Percentiles rank a stretch among this genome's conserved stretches.
phyloP scores from a whole-genome alignment of 2,329 filamentous ascomycete species.

The Dryadomyces quercivorus region DNA sequence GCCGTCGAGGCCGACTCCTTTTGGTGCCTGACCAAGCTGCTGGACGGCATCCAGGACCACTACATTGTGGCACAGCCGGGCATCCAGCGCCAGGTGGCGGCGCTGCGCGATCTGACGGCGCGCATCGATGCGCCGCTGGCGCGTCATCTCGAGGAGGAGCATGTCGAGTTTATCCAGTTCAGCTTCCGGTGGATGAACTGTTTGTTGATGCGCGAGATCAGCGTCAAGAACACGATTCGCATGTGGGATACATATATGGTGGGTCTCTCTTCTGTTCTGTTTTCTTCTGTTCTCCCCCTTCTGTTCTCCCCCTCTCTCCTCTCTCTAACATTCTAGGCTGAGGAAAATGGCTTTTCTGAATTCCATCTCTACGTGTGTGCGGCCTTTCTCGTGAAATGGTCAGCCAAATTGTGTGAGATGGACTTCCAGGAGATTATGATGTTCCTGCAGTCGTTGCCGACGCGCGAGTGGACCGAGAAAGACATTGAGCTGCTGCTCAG shows the following conservation, averaged over 20 bases:
- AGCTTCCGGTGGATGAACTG: slow-evolving; percentile 99
- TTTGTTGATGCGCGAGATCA: slow-evolving; percentile 93
- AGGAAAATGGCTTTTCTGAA: slow-evolving; percentile 96
- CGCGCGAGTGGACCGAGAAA: slow-evolving; percentile 91
- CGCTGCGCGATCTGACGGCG: slow-evolving; percentile 77
- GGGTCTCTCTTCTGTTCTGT: slow-evolving; percentile 22
- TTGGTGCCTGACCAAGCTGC: slow-evolving; percentile 93
- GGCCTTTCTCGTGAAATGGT: slow-evolving; percentile 97
- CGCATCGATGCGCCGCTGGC: slow-evolving; percentile 76
- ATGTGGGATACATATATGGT: slow-evolving; percentile 99
- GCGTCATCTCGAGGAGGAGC: slow-evolving; percentile 79
- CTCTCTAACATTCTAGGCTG: slow-evolving; percentile 50
- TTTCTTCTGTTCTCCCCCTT: neutral
- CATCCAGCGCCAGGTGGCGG: slow-evolving; percentile 86
- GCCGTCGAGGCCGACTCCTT: slow-evolving; percentile 97
- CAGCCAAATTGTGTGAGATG: slow-evolving; percentile 87
- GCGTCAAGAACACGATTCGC: slow-evolving; percentile 87
- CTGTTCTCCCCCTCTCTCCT: neutral
- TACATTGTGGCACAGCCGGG: slow-evolving; percentile 97
- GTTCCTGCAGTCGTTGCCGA: slow-evolving; percentile 92
- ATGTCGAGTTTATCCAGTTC: slow-evolving; percentile 98
- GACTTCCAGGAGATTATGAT: slow-evolving; percentile 99
- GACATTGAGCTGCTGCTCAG: slow-evolving; percentile 92
- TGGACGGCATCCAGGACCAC: slow-evolving; percentile 98
- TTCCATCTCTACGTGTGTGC: slow-evolving; percentile 98